Evolutionary conservation across 2,329 filamentous ascomycete genomes (phyloP).

Genomic region (Neospermospora avenae): DNA sequence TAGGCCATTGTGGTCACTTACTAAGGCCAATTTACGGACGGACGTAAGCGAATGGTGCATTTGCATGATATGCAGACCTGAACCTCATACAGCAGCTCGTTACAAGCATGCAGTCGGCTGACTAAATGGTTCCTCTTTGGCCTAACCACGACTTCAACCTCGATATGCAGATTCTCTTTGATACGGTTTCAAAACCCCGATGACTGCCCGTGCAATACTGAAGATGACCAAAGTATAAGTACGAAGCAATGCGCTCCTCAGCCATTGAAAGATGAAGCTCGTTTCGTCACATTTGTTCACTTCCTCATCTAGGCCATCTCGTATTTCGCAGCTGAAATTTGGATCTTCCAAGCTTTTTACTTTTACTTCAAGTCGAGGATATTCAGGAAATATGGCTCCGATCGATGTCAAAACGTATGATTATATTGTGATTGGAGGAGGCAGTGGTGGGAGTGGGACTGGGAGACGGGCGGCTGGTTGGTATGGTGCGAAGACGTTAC

Average conservation of each 20-base stretch:
- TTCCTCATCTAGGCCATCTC: no score
- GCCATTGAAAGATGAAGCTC: neutral
- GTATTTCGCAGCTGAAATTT: neutral
- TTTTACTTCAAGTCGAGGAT: neutral
- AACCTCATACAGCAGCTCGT: neutral
- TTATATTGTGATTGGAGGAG: constrained; percentile 52
- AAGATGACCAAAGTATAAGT: neutral
- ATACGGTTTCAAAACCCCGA: neutral
- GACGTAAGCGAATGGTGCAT: neutral
- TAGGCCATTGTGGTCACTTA: neutral
- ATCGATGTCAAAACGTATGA: constrained; percentile 43
- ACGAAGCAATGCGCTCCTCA: neutral
- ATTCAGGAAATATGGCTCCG: neutral
- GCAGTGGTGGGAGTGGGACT: constrained; percentile 47
- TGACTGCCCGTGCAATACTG: no score
- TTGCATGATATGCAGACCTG: neutral
- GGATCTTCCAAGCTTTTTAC: neutral
- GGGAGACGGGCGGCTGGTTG: constrained; percentile 48
- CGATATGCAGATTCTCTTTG: neutral
- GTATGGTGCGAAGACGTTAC: constrained; percentile 49
- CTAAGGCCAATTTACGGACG: neutral
- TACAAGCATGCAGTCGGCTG: neutral
- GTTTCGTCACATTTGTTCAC: neutral
- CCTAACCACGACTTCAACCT: neutral
- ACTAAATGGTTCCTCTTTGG: neutral